Evolutionary conservation across 1,284 basidiomycete genomes (phyloP).

Genomic region (Neonothopanus nambi): DNA sequence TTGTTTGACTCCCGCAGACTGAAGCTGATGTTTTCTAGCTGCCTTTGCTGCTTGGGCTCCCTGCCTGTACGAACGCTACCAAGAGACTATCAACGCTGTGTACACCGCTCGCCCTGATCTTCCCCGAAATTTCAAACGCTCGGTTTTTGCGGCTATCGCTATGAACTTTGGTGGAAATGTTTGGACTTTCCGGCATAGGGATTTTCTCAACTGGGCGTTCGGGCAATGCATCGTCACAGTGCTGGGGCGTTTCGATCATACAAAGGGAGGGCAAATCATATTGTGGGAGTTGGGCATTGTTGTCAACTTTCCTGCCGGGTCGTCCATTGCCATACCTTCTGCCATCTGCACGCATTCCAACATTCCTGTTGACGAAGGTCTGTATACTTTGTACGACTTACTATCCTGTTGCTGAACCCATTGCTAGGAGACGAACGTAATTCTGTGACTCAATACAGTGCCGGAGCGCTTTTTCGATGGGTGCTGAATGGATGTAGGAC

Average conservation of each 20-base stretch:
- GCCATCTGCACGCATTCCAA: conserved; percentile 4
- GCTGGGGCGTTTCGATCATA: conserved; percentile 1
- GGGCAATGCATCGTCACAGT: not conserved
- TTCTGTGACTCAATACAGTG: conserved; percentile 7
- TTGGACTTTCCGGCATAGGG: not conserved
- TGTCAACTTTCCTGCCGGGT: conserved; percentile 1
- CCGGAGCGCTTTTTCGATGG: conserved; percentile 3
- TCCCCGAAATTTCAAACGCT: not conserved
- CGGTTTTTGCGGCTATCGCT: not conserved
- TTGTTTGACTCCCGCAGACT: not conserved
- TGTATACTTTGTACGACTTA: no score
- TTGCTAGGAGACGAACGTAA: not conserved
- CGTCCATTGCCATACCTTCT: conserved; percentile 7
- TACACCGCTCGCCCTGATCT: not conserved
- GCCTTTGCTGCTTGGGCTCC: conserved; percentile 2
- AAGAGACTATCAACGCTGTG: not conserved
- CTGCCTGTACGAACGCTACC: not conserved
- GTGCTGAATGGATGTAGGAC: not conserved
- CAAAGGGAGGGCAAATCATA: not conserved
- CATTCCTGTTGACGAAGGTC: not conserved
- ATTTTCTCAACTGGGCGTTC: not conserved
- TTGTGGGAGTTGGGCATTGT: conserved; percentile 5
- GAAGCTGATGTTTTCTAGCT: not conserved
- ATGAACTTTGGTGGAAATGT: conserved; percentile 7
- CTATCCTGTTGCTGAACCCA: no score